phyloP scores from a whole-genome alignment of 768 basidiomycete species.

The Kwoniella sp. region DNA sequence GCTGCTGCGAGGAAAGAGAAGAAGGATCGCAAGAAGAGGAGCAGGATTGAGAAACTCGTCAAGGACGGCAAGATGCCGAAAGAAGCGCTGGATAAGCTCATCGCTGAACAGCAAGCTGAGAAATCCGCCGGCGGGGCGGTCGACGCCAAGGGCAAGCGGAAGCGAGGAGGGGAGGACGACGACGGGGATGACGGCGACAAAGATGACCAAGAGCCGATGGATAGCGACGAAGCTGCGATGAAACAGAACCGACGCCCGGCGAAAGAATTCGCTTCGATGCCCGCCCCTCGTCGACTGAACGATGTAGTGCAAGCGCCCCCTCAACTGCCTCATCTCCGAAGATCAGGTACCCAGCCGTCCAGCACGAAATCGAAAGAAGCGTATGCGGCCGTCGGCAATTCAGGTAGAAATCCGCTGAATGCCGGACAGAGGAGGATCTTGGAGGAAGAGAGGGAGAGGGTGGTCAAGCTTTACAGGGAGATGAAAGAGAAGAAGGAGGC shows the following conservation, averaged over 20 bases:
- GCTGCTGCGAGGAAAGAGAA: constrained; percentile 31
- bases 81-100: constrained; percentile 18
- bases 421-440: constrained; percentile 49
- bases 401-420: constrained; percentile 41
- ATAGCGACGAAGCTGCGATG: not conserved
- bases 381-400: constrained; percentile 25
- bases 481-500: constrained; percentile 48
- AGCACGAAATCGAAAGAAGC: constrained; percentile 15
- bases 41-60: constrained; percentile 27
- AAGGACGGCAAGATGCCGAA: constrained; percentile 33
- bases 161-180: constrained; percentile 14
- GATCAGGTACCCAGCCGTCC: constrained; percentile 13
- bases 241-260: constrained; percentile 9
- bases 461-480: constrained; percentile 52
- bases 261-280: constrained; percentile 37
- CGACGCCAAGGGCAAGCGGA: constrained; percentile 2
- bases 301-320: constrained; percentile 54
- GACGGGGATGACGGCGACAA: constrained; percentile 11
- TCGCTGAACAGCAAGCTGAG: constrained; percentile 1
- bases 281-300: constrained; percentile 38
- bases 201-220: constrained; percentile 13
- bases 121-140: constrained; percentile 9
- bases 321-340: constrained; percentile 38
- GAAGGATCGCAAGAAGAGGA: constrained; percentile 28
- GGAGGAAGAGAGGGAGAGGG: constrained; percentile 54